phyloP scores from a whole-genome alignment of 2,329 filamentous ascomycete genomes.

The Cyphellophora europaea region DNA sequence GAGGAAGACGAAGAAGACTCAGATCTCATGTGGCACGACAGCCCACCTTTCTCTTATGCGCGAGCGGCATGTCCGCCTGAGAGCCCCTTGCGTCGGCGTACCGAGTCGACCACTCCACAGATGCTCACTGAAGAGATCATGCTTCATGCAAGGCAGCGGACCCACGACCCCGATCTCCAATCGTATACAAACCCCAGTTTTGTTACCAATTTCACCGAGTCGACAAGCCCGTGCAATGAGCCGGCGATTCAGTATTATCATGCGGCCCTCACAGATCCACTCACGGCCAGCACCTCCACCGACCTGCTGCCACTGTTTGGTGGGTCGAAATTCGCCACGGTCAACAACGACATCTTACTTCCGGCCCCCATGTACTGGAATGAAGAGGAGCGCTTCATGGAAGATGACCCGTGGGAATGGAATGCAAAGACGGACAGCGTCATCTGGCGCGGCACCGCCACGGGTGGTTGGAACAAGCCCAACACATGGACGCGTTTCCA shows the following conservation, averaged over 20 bases:
- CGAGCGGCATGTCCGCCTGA: no score
- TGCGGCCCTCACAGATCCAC: constrained; percentile 39
- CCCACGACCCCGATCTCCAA: no score
- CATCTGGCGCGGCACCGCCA: constrained; percentile 40
- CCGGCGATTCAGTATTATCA: constrained; percentile 36
- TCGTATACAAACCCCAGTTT: no score
- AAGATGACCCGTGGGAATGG: constrained; percentile 26
- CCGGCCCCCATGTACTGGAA: constrained; percentile 43
- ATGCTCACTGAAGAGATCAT: no score
- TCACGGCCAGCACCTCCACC: constrained; percentile 34
- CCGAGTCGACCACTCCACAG: no score
- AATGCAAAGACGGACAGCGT: constrained; percentile 29
- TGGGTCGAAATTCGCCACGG: constrained; percentile 38
- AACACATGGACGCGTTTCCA: constrained; percentile 65
- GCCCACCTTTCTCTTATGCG: no score
- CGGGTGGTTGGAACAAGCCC: constrained; percentile 35
- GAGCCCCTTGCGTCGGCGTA: no score
- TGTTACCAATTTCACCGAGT: constrained; percentile 41
- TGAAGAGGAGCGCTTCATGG: constrained; percentile 29
- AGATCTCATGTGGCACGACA: no score
- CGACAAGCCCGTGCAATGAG: constrained; percentile 36
- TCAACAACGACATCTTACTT: constrained; percentile 44
- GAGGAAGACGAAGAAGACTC: no score
- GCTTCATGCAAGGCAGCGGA: no score
- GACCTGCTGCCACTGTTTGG: constrained; percentile 41